Evolutionary conservation across 768 basidiomycete genomes (phyloP), one percentile per base, ranked within the genome.

Genomic region (Lanmaoa rubissima): DNA sequence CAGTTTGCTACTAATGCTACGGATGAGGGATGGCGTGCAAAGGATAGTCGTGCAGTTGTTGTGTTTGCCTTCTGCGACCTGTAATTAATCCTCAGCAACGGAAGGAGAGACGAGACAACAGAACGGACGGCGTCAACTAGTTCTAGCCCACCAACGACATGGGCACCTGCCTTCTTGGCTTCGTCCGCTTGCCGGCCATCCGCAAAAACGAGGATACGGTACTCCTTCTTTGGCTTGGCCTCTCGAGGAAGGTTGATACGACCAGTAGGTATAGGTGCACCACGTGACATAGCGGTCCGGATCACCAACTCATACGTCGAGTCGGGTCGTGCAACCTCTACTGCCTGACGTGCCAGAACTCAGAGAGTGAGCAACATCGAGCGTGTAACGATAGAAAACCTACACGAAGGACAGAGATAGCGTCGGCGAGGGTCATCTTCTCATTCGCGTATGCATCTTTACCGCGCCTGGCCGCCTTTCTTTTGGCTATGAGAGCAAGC

Each of bases 161-260:
- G 84, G 1, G 95, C 97, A 7, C 97, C 97, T 5, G 92, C 92
- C 42, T 79, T 82, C 72, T 81, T 86, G 0, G 97, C 97, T 28
- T 90, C 86, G 19, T 92, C 90, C 17, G 88, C 92, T 49, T 82
- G 79, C 54, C 84, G 78, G 6, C 92, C 92, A 63, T 94, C 91
- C 4, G 94, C 94, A 65, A 98, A 98, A 32, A 96, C 94, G n/a
- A 97, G 80, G 52, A 98, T 86, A 53, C 82, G 85, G 58, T 91
- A 89, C 63, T 86, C 82, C 35, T 78, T 67, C 64, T 82, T 85
- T 28, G 82, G 71, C 65, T 91, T 92, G 39, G 88, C 82, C 64
- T 95, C 92, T 47, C 85, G 78, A 0, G 94, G 93, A 47, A 98
- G 81, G 62, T 82, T 87, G 49, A 94, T 85, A 60, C 94, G 89